Evolutionary conservation across 148 eudicot species (phyloP), one percentile per base, ranked within the genome.

Genomic region (Camellia granthamiana): DNA sequence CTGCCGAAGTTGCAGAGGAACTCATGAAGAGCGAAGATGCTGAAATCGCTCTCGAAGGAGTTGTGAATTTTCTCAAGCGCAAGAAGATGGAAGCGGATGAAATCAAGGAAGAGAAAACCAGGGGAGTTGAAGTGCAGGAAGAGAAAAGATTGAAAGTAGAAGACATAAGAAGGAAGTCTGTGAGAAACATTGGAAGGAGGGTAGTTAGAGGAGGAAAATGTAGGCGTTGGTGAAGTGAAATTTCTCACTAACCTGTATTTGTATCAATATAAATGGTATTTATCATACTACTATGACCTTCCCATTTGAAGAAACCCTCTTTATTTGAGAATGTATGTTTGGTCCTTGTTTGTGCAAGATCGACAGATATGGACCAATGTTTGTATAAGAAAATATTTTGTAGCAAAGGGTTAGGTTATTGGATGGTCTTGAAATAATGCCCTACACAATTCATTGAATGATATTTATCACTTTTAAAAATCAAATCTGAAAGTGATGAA

Each of bases 1-100:
- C 90, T 4, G 90, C 87, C 3, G 88, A 80, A 76, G 83, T 86
- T 60, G 88, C 88, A 4, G 88, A 88, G 80, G 84, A 88, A 68
- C 83, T 88, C 6, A 83, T 88, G 84, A 86, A 77, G 62, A 75
- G 62, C n/a, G 85, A 82, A 19, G 84, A 87, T 54, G 62, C 78
- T 15, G 84, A 87, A 41, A 72, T 63, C 74, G 70, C 79, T 15
- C 87, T 87, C 12, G 63, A 18, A 23, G 87, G 89, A 54, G 41
- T 87, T n/a, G 80, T 77, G 7, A 67, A 74, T 64, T 82, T 84
- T 10, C 79, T 86, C 30, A 80, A 83, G 75, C 47, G 67, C 14
- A 86, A 82, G 78, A 60, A 67, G 70, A 59, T 65, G 18, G 71
- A 71, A 60, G 63, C 21, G 38, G n/a, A 0, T 58, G 65, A 75